Evolutionary conservation across 2,329 filamentous ascomycete species (phyloP).

Genomic region (Ophiocordyceps robertsii): DNA sequence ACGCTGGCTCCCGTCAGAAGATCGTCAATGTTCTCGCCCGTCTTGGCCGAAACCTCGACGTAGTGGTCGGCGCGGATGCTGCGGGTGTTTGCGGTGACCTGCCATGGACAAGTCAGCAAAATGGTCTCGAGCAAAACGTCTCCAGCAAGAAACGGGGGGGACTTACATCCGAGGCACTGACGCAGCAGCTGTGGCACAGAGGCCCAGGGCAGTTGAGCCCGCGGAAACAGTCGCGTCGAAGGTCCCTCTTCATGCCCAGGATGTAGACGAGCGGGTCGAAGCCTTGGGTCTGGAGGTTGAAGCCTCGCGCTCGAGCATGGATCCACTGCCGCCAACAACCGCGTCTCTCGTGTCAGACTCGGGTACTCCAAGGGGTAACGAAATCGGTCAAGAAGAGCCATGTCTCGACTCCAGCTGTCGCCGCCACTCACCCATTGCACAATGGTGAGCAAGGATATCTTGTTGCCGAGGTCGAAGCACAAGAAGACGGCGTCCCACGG

Average conservation of each 20-base stretch:
- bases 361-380: background rate
- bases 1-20: constrained; percentile 14
- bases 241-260: constrained; percentile 21
- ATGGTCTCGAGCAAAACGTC: too few relatives aligned
- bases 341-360: background rate
- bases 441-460: constrained; percentile 18
- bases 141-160: background rate
- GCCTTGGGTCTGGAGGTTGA: constrained; percentile 6
- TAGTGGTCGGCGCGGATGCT: constrained; percentile 16
- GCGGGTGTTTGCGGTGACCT: constrained; percentile 19
- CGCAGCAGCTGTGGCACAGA: constrained; percentile 8
- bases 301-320: constrained; percentile 8
- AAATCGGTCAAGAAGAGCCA: background rate
- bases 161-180: constrained; percentile 15
- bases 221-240: constrained; percentile 6
- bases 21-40: constrained; percentile 18
- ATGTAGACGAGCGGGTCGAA: constrained; percentile 15
- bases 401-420: too few relatives aligned
- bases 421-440: constrained; percentile 18
- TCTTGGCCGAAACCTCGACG: constrained; percentile 21
- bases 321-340: background rate
- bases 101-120: background rate
- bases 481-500: constrained; percentile 23
- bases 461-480: constrained; percentile 24
- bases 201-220: constrained; percentile 5